These are phyloP conservation scores for Gynochthodes officinalis DNA, from an alignment of 257 asterid genomes.

Conservation along the genomic window DNA sequence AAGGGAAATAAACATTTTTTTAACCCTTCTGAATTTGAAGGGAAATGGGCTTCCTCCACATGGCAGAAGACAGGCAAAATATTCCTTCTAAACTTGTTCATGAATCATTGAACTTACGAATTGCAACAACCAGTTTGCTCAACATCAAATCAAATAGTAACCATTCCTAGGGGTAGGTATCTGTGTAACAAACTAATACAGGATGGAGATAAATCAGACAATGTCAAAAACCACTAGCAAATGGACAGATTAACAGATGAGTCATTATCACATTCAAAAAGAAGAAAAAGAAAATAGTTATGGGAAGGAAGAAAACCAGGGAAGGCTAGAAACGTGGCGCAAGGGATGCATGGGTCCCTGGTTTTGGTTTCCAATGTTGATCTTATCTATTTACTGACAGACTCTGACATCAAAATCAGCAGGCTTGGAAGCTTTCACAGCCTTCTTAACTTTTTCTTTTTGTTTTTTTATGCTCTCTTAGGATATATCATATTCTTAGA, in stretches of 20 bases:
- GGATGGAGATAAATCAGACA: not conserved
- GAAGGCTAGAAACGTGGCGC: too few relatives aligned
- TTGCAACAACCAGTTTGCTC: constrained; percentile 9
- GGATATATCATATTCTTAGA: too few relatives aligned
- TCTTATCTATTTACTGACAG: constrained; percentile 26
- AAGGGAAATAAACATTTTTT: too few relatives aligned
- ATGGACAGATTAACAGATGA: not conserved
- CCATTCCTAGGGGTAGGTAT: too few relatives aligned
- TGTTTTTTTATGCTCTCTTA: too few relatives aligned
- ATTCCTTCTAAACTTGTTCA: too few relatives aligned
- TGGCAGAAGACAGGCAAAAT: too few relatives aligned
- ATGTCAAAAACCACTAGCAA: constrained; percentile 1
- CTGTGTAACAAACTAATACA: too few relatives aligned
- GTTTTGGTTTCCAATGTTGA: constrained; percentile 36
- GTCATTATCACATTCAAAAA: not conserved
- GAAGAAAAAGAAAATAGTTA: not conserved
- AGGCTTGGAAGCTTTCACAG: constrained; percentile 9
- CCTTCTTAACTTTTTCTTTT: too few relatives aligned
- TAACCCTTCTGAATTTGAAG: too few relatives aligned
- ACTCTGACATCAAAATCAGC: constrained; percentile 36
- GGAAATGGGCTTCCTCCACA: too few relatives aligned
- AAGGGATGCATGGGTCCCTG: constrained; percentile 26
- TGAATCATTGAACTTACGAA: not conserved
- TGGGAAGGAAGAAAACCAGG: constrained; percentile 6
- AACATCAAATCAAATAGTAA: constrained; percentile 17